A percentile compares a stretch with the other conserved stretches of the same genome.
Conservation (phyloP, 345 rosid species). For the Corchorus capsularis region DNA sequence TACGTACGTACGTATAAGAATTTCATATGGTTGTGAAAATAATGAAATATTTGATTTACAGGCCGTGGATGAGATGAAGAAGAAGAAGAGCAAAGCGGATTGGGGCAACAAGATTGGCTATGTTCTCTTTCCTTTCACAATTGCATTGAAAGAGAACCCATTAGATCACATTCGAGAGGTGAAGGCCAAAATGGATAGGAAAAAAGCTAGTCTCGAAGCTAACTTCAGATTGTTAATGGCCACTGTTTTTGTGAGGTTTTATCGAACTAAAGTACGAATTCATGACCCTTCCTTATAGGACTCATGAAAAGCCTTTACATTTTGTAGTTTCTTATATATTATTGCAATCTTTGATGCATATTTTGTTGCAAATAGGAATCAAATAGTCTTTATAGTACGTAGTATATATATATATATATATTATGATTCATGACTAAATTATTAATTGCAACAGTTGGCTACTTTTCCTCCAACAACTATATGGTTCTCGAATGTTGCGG, state of each 20-base stretch:
- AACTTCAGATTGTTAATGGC: constrained; percentile 3
- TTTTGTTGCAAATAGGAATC: no score
- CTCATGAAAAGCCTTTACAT: no score
- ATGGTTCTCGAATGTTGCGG: constrained; percentile 14
- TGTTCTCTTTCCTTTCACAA: constrained; percentile 33
- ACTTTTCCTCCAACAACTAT: neutral
- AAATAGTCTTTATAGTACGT: no score
- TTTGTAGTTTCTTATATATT: no score
- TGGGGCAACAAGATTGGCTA: constrained; percentile 50
- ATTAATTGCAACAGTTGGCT: constrained; percentile 12
- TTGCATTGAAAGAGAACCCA: constrained; percentile 37
- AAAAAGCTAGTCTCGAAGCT: constrained; percentile 22
- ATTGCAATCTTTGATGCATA: no score
- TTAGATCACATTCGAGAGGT: constrained; percentile 33
- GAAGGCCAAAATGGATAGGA: constrained; percentile 35
- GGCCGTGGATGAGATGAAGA: constrained; percentile 36
- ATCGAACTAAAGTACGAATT: constrained; percentile 11
- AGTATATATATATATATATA: no score
- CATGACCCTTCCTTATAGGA: no score
- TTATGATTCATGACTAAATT: no score
- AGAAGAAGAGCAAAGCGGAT: constrained; percentile 18
- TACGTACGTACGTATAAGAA: no score
- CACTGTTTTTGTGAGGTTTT: neutral
- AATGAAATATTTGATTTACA: no score
- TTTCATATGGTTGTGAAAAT: no score